A percentile compares a stretch with the other conserved stretches of the same genome.
Conservation (phyloP, 1,139 yeast genomes). For the Ashbya aceris region DNA sequence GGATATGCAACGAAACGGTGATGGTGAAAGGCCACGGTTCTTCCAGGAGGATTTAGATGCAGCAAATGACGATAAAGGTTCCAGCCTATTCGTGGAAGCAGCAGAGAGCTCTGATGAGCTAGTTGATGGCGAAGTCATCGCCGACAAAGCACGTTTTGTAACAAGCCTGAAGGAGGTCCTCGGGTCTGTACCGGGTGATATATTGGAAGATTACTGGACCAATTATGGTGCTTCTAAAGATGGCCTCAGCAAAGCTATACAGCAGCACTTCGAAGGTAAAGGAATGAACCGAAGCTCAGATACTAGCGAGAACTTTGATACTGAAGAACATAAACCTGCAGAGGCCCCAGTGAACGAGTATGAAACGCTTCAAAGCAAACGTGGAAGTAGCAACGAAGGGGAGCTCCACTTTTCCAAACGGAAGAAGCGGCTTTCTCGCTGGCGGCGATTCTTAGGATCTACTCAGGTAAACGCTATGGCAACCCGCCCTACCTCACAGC, state of each 20-base stretch:
- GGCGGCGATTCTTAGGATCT: conserved; percentile 54
- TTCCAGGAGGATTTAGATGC: conserved; percentile 34
- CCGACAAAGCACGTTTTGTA: background rate
- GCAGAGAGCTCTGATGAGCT: background rate
- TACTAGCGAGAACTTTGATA: background rate
- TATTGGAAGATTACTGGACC: conserved; percentile 4
- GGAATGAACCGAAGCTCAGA: background rate
- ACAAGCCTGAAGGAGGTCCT: background rate
- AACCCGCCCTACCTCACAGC: conserved; percentile 57
- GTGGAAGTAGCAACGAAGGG: background rate
- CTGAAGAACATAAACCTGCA: background rate
- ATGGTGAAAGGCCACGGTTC: conserved; percentile 38
- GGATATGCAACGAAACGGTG: background rate
- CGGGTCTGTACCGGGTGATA: background rate
- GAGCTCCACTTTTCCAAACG: conserved; percentile 1
- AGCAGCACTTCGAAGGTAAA: conserved; percentile 12
- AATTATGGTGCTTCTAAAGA: conserved; percentile 10
- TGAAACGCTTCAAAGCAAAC: background rate
- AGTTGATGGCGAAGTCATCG: background rate
- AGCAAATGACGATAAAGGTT: conserved; percentile 8
- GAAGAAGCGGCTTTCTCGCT: conserved; percentile 11
- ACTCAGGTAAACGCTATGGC: conserved; percentile 74
- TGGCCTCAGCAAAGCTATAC: conserved; percentile 14
- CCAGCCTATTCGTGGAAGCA: conserved; percentile 9
- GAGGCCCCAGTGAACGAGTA: too few relatives aligned